Conservation (phyloP, 2,329 filamentous ascomycete genomes). For the Pseudonectria buxi region DNA sequence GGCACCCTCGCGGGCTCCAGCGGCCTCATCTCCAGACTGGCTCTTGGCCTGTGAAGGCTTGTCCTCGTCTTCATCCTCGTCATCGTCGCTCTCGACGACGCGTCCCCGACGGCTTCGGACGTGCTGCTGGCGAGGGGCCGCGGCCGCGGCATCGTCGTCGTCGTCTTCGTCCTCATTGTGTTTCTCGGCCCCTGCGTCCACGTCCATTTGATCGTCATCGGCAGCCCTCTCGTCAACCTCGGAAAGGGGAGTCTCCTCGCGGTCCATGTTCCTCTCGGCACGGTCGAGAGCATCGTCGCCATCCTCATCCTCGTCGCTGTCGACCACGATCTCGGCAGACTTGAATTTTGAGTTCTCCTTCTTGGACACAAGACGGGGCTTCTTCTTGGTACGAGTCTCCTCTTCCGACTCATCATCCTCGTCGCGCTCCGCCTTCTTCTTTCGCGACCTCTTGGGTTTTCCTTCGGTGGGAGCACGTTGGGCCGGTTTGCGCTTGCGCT, state of each 20-base stretch:
- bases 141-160: conserved; percentile 47
- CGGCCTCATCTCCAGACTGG: conserved; percentile 18
- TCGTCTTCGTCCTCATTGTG: conserved; percentile 34
- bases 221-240: conserved; percentile 31
- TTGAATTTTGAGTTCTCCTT: conserved; percentile 63
- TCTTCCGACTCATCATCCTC: conserved; percentile 38
- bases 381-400: conserved; percentile 51
- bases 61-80: conserved; percentile 33
- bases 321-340: conserved; percentile 75
- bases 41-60: conserved; percentile 11
- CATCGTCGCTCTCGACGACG: conserved; percentile 50
- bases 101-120: conserved; percentile 45
- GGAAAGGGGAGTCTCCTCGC: conserved; percentile 29
- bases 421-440: conserved; percentile 33
- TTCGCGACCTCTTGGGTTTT: conserved; percentile 46
- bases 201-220: conserved; percentile 44
- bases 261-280: conserved; percentile 36
- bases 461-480: conserved; percentile 31
- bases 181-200: conserved; percentile 38
- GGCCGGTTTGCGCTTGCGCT: conserved; percentile 62
- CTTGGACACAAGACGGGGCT: conserved; percentile 47
- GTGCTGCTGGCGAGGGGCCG: conserved; percentile 33
- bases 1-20: conserved; percentile 21
- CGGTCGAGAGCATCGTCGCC: conserved; percentile 39
- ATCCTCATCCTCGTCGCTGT: conserved; percentile 56